Conservation (phyloP, 768 basidiomycete species). For the Artomyces pyxidatus region DNA sequence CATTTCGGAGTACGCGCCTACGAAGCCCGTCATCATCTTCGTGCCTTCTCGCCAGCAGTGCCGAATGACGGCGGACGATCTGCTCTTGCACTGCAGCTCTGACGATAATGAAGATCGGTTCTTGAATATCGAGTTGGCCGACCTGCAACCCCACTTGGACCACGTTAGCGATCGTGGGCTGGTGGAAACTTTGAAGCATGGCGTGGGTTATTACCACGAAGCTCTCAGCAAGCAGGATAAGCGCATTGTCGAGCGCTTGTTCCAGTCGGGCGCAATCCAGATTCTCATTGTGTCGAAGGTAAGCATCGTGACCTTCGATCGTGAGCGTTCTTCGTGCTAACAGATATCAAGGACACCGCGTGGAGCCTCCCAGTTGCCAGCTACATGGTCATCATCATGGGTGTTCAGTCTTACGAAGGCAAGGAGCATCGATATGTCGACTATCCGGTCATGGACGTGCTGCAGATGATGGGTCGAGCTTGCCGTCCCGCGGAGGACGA, state of each 20-base stretch:
- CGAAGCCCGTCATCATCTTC: constrained; percentile 85
- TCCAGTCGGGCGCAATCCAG: constrained; percentile 92
- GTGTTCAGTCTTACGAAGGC: constrained; percentile 95
- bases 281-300: constrained; percentile 92
- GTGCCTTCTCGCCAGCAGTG: constrained; percentile 93
- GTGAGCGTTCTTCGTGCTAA: background rate
- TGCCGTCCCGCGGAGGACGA: constrained; percentile 87
- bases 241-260: constrained; percentile 85
- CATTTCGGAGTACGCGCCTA: constrained; percentile 77
- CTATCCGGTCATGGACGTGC: constrained; percentile 96
- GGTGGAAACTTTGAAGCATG: constrained; percentile 76
- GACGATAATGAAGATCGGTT: constrained; percentile 82
- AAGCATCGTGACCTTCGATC: too few species aligned
- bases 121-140: constrained; percentile 78
- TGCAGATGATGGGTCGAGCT: constrained; percentile 99
- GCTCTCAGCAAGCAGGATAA: constrained; percentile 89
- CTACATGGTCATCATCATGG: constrained; percentile 99
- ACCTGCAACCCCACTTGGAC: constrained; percentile 83
- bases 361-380: constrained; percentile 93
- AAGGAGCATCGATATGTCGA: constrained; percentile 97
- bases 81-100: constrained; percentile 80
- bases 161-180: constrained; percentile 71
- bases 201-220: constrained; percentile 94
- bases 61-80: constrained; percentile 86
- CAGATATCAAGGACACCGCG: constrained; percentile 65